Evolutionary conservation across 306 rosid genomes (phyloP).

Genomic region (Corylus americana): DNA sequence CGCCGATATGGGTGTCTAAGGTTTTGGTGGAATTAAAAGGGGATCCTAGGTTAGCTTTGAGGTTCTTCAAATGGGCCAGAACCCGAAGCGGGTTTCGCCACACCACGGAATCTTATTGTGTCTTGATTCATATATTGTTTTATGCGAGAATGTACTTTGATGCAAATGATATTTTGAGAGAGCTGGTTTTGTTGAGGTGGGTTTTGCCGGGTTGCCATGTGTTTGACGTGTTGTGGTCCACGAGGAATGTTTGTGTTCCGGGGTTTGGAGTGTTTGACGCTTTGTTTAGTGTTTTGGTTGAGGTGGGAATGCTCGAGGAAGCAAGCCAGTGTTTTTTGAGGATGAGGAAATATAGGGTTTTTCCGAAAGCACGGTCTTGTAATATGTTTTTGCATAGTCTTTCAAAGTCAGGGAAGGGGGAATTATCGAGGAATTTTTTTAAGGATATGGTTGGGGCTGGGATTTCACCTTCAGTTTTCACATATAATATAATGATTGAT

Average conservation of each 20-base stretch:
- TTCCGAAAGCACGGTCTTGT: conserved; percentile 81
- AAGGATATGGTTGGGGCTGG: conserved; percentile 69
- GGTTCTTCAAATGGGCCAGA: conserved; percentile 66
- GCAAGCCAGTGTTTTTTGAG: conserved; percentile 67
- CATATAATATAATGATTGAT: conserved; percentile 74
- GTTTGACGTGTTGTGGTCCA: conserved; percentile 75
- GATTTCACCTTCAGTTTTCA: conserved; percentile 68
- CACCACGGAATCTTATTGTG: conserved; percentile 65
- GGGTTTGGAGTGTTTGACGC: conserved; percentile 82
- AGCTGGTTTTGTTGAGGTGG: conserved; percentile 54
- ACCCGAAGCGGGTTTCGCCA: conserved; percentile 53
- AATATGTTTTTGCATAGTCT: conserved; percentile 73
- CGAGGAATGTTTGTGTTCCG: conserved; percentile 54
- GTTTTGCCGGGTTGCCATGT: conserved; percentile 56
- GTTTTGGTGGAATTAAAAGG: conserved; percentile 57
- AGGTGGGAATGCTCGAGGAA: conserved; percentile 74
- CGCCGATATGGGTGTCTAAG: conserved; percentile 70
- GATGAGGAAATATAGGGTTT: conserved; percentile 69
- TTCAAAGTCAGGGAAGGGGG: conserved; percentile 58
- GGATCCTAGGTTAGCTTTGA: conserved; percentile 65
- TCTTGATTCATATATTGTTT: conserved; percentile 72
- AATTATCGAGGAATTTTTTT: conserved; percentile 53
- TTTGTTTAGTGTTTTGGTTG: conserved; percentile 84
- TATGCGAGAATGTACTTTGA: conserved; percentile 57
- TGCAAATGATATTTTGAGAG: conserved; percentile 54